Evolutionary conservation across 2,329 filamentous ascomycete genomes (phyloP), one percentile per base, ranked within the genome.

Genomic region (Colletotrichum lupini): DNA sequence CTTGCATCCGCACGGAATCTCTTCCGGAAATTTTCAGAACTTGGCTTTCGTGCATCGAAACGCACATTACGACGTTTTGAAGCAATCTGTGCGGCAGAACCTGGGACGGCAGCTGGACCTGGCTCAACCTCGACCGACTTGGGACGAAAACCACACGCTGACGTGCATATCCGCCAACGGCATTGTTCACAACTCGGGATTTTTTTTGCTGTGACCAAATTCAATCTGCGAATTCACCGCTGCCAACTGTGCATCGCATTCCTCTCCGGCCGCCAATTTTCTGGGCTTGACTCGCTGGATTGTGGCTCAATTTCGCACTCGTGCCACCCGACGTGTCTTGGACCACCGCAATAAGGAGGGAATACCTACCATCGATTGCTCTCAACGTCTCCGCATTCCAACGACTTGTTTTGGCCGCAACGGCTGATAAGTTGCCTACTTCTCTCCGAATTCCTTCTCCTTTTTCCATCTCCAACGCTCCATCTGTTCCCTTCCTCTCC

Each of bases 61-160:
- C 58, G 49, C 56, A 19, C 26, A 26, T 35, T 52, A 49, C 60
- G 30, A 65, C 67, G 60, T 67, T 65, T 61, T 49, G 67, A 60
- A 35, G 67, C 67, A 61, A 8, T 60, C 56, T 55, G 60, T 49
- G 66, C 35, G 55, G 42, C 67, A 65, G 49, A 70, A 73, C 53
- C 67, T 70, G 70, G 67, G 70, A 73, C 67, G 67, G 60, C 70
- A 73, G 70, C 60, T 65, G 70, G 19, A 73, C 60, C 55, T 56
- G 56, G 70, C 60, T 70, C 60, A 49, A 60, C 56, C 14, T 37
- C 35, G 28, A 53, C 26, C 42, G 53, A 69, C 67, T 65, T 73
- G 24, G 67, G 70, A 73, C 70, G 70, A 60, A 59, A 70, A 61
- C 26, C 30, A 28, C 24, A 62, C 63, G 28, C 19, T 22, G 6